These are phyloP conservation scores for Capsella rubella DNA, from an alignment of 441 rosid genomes.

Conservation along the genomic window DNA sequence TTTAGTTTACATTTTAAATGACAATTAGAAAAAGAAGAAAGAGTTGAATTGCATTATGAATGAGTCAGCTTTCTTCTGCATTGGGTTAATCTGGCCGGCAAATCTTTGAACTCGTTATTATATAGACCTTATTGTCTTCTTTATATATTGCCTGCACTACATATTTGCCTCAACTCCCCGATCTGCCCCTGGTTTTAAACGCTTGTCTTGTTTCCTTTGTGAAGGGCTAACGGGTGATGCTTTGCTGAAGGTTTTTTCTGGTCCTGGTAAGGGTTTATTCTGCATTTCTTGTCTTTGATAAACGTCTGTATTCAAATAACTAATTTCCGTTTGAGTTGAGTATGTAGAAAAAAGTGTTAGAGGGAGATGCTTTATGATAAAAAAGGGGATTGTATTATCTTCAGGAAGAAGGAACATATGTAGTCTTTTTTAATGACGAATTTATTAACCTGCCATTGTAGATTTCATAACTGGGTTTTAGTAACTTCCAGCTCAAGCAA, in stretches of 20 bases:
- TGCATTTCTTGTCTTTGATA: constrained; percentile 20
- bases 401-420: constrained; percentile 5
- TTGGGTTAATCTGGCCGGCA: constrained; percentile 40
- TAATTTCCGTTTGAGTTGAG: neutral
- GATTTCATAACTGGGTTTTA: constrained; percentile 21
- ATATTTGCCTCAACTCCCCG: constrained; percentile 20
- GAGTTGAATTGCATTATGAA: constrained; percentile 11
- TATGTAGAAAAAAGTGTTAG: neutral
- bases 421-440: constrained; percentile 3
- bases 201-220: constrained; percentile 34
- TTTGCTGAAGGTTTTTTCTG: constrained; percentile 30
- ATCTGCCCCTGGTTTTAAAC: constrained; percentile 22
- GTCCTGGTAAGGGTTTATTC: constrained; percentile 30
- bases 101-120: constrained; percentile 34
- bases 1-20: neutral
- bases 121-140: constrained; percentile 38
- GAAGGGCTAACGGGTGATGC: constrained; percentile 39
- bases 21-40: neutral
- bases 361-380: neutral
- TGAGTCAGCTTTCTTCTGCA: constrained; percentile 24
- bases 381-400: neutral
- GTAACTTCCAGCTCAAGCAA: constrained; percentile 42
- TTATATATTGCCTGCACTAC: constrained; percentile 30
- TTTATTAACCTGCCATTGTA: constrained; percentile 10
- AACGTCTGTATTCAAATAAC: neutral